Percentiles rank a stretch among this genome's conserved stretches.
Conservation (phyloP, 805 yeast species). For the Candida nanaspora region DNA sequence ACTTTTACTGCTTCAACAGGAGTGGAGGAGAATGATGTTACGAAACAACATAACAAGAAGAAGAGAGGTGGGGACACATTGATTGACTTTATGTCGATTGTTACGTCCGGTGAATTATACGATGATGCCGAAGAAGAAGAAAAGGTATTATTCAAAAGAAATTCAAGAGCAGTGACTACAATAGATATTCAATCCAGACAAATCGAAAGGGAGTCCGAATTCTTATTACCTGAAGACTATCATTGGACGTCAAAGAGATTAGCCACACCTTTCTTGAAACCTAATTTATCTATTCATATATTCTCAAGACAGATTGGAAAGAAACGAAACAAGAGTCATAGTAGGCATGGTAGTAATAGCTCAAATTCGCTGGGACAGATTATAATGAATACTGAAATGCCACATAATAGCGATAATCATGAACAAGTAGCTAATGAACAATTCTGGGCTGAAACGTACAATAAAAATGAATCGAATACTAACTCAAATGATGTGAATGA, state of each 20-base stretch:
- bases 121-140: not conserved
- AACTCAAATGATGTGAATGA: conserved; percentile 2
- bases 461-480: conserved; percentile 23
- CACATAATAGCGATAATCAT: conserved; percentile 6
- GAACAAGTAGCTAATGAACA: conserved; percentile 30
- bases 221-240: conserved; percentile 27
- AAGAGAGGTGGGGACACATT: not conserved
- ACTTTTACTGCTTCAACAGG: not conserved
- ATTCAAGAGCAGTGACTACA: not conserved
- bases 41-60: no score
- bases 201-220: not conserved
- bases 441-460: conserved; percentile 66
- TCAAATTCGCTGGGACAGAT: no score
- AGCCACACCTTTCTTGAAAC: conserved; percentile 63
- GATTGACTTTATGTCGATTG: not conserved
- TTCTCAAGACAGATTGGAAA: conserved; percentile 7
- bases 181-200: not conserved
- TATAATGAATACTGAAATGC: not conserved
- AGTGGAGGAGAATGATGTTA: not conserved
- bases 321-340: not conserved
- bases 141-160: not conserved
- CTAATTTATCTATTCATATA: conserved; percentile 25
- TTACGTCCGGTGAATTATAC: not conserved
- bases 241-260: conserved; percentile 65
- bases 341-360: not conserved